Evolutionary conservation across 768 basidiomycete species (phyloP).

Genomic region (Mycena galopus): DNA sequence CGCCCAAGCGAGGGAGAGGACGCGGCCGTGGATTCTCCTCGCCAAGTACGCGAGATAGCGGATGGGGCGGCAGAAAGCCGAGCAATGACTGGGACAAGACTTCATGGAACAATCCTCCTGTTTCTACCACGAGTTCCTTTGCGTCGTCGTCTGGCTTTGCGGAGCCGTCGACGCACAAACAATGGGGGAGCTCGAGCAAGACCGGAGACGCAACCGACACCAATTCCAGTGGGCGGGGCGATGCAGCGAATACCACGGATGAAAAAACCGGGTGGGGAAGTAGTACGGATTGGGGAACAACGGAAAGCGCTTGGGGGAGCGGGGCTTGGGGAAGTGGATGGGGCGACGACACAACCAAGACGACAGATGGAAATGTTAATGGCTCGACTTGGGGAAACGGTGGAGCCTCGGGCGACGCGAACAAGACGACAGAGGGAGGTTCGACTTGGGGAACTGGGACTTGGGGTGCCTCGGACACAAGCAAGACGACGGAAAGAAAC

Average conservation of each 20-base stretch:
- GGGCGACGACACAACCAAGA: background rate
- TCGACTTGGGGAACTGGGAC: no score
- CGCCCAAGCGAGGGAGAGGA: background rate
- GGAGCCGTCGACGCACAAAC: conserved; percentile 20
- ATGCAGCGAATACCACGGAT: background rate
- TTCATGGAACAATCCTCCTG: background rate
- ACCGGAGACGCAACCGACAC: background rate
- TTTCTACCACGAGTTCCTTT: conserved; percentile 5
- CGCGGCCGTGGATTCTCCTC: conserved; percentile 4
- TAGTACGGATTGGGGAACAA: no score
- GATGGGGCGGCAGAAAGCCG: conserved; percentile 9
- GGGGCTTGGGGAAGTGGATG: background rate
- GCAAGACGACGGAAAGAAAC: background rate
- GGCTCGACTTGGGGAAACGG: background rate
- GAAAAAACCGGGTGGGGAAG: no score
- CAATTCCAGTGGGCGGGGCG: background rate
- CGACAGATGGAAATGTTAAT: background rate
- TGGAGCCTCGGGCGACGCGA: no score
- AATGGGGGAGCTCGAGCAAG: background rate
- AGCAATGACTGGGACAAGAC: conserved; percentile 19
- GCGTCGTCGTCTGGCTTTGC: conserved; percentile 1
- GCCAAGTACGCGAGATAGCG: conserved; percentile 18
- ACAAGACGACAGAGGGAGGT: no score
- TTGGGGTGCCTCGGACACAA: background rate
- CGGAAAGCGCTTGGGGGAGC: background rate